phyloP scores from a whole-genome alignment of 2,329 filamentous ascomycete species.

The Pezicula radicicola region DNA sequence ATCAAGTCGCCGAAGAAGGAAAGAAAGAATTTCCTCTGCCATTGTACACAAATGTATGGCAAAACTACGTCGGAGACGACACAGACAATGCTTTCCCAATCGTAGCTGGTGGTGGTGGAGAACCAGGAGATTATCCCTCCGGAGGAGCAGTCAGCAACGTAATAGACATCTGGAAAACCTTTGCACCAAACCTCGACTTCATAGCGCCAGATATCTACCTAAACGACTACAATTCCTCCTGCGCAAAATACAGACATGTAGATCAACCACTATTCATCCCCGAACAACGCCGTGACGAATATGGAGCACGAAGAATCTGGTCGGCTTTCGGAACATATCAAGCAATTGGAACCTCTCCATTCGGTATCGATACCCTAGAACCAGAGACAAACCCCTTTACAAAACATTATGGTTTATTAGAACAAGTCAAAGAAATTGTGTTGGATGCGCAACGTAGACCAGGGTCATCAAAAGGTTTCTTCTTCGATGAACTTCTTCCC shows the following conservation, averaged over 20 bases:
- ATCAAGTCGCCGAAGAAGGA: conserved; percentile 37
- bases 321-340: conserved; percentile 32
- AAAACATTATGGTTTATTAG: conserved; percentile 37
- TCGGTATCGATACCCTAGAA: conserved; percentile 39
- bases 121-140: conserved; percentile 44
- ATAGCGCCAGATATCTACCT: conserved; percentile 46
- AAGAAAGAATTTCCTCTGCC: conserved; percentile 38
- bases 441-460: conserved; percentile 36
- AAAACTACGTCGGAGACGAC: conserved; percentile 35
- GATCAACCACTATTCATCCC: conserved; percentile 44
- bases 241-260: conserved; percentile 37
- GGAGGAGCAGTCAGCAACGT: conserved; percentile 40
- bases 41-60: conserved; percentile 44
- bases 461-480: conserved; percentile 36
- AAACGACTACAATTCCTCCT: conserved; percentile 38
- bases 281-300: conserved; percentile 43
- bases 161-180: conserved; percentile 41
- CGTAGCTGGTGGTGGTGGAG: conserved; percentile 38
- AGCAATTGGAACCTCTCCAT: conserved; percentile 33
- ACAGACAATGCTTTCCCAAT: conserved; percentile 30
- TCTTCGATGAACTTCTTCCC: conserved; percentile 34
- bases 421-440: conserved; percentile 30
- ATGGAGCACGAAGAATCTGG: conserved; percentile 37
- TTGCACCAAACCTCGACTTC: conserved; percentile 42
- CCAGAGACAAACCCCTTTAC: conserved; percentile 30